Evolutionary conservation across 2,329 filamentous ascomycete species (phyloP).

Genomic region (Aspergillus sp.): DNA sequence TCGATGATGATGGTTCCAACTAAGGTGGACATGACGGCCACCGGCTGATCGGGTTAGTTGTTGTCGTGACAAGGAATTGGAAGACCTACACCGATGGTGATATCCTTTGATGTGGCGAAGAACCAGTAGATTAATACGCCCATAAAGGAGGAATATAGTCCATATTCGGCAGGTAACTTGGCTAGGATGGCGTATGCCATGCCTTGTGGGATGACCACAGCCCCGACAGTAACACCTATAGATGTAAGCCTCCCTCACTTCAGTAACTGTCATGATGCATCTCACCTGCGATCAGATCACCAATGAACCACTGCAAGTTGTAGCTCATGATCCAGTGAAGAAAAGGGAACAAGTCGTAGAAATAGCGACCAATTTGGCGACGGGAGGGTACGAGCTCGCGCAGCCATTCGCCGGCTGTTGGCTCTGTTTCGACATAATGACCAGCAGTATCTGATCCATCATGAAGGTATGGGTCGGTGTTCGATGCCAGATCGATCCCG

Average conservation of each 20-base stretch:
- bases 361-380: slow-evolving; percentile 60
- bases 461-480: background rate
- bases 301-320: slow-evolving; percentile 83
- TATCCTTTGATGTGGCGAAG: slow-evolving; percentile 97
- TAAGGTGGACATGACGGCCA: slow-evolving; percentile 92
- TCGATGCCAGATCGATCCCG: background rate
- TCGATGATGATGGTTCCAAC: slow-evolving; percentile 77
- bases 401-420: slow-evolving; percentile 74
- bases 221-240: slow-evolving; percentile 69
- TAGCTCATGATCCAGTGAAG: slow-evolving; percentile 82
- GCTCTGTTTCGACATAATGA: slow-evolving; percentile 80
- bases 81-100: slow-evolving; percentile 81
- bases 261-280: background rate
- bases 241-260: slow-evolving; percentile 26
- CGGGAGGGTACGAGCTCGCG: slow-evolving; percentile 62
- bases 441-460: background rate
- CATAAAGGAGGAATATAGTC: slow-evolving; percentile 94
- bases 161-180: slow-evolving; percentile 76
- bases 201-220: slow-evolving; percentile 88
- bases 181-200: slow-evolving; percentile 94
- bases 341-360: slow-evolving; percentile 80
- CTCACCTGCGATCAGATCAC: slow-evolving; percentile 83
- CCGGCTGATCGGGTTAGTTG: slow-evolving; percentile 60
- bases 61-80: background rate
- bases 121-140: slow-evolving; percentile 95